Evolutionary conservation across 202 grass and related monocot species (phyloP), one percentile per base, ranked within the genome.

Genomic region (Brachypodium distachyon): DNA sequence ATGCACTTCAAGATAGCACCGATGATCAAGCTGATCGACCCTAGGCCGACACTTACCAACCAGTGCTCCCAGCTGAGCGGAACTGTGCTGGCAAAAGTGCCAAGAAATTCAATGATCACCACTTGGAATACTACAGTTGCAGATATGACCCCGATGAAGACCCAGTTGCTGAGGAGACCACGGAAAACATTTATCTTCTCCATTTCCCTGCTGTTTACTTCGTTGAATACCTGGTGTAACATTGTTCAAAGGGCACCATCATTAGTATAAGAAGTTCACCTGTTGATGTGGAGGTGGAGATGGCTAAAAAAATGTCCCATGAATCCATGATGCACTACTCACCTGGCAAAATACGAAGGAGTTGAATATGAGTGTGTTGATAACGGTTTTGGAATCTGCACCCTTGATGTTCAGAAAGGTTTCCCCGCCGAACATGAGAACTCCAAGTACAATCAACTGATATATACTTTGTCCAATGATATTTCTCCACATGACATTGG

Each of bases 311-410:
- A 0, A 0, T 29, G 61, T 42, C 12, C 25, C 50, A 55, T n/a
- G n/a, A n/a, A n/a, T n/a, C 6, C 12, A 53, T 40, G 43, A 58
- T 51, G 34, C 38, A 67, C 1, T 12, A 54, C 83, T 86, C 40
- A 97, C 94, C 91, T 97, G 91, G 38, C 94, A 97, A 72, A 97
- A 94, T 58, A 97, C 94, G n/a, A 92, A 97, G 16, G 94, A 88
- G 74, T 94, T 97, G 79, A 97, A 97, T 34, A 94, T 89, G 71
- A 97, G 91, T 3, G 94, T 94, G 39, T 97, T 94, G 33, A 94
- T 52, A 11, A 90, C 52, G 8, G 73, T 18, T 84, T 94, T 88
- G 26, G 86, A 80, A 80, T 86, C 73, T 73, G 72, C 38, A 25
- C 84, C 91, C 50, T 75, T 86, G 77, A 97, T 83, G 29, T 85